Evolutionary conservation across 2,329 filamentous ascomycete species (phyloP).

Genomic region (Alternaria brassicae): DNA sequence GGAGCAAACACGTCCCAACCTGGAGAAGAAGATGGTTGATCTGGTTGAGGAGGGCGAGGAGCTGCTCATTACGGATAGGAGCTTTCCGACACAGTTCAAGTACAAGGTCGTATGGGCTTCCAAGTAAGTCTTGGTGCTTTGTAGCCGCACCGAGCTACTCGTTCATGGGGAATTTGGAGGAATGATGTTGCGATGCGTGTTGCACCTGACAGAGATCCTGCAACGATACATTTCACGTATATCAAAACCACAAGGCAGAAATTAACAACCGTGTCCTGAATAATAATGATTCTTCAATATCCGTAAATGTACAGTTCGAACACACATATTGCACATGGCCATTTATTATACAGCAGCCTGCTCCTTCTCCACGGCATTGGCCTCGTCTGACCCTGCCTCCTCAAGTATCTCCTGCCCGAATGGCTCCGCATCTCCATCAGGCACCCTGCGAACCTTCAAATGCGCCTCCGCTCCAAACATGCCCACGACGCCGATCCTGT

Average conservation of each 20-base stretch:
- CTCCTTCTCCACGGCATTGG: slow-evolving; percentile 7
- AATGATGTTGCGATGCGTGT: neutral
- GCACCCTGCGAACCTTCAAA: slow-evolving; percentile 34
- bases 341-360: slow-evolving; percentile 9
- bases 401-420: slow-evolving; percentile 27
- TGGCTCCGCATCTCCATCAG: slow-evolving; percentile 28
- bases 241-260: neutral
- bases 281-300: neutral
- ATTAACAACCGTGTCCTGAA: neutral
- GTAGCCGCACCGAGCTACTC: neutral
- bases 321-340: slow-evolving; percentile 12
- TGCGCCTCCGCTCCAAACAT: slow-evolving; percentile 44
- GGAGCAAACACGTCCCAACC: slow-evolving; percentile 81
- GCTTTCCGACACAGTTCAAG: slow-evolving; percentile 76
- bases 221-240: neutral
- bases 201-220: neutral
- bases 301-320: slow-evolving; percentile 12
- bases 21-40: slow-evolving; percentile 78
- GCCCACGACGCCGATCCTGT: slow-evolving; percentile 40
- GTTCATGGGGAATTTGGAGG: neutral
- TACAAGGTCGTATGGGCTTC: slow-evolving; percentile 61
- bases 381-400: neutral
- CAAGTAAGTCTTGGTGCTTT: slow-evolving; percentile 1
- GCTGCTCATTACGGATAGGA: slow-evolving; percentile 90
- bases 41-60: slow-evolving; percentile 84